phyloP scores from a whole-genome alignment of 768 basidiomycete species.

The Pleurotus eryngii region DNA sequence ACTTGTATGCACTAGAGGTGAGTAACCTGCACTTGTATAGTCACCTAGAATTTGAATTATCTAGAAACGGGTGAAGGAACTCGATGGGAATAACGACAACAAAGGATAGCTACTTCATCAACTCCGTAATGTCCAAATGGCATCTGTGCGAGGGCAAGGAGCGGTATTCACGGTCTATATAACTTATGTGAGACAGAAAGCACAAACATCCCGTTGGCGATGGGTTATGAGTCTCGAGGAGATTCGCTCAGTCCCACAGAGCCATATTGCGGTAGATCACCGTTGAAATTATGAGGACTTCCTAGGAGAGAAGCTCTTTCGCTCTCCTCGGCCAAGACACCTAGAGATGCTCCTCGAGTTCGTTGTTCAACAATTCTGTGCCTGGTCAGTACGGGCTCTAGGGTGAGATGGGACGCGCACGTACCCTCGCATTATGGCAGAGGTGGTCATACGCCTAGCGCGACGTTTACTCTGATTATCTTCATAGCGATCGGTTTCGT shows the following conservation, averaged over 20 bases:
- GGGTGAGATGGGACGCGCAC: constrained; percentile 16
- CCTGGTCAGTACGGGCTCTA: neutral
- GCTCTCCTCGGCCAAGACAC: constrained; percentile 8
- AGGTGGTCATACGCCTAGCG: constrained; percentile 69
- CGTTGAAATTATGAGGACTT: constrained; percentile 1
- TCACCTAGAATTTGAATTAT: neutral
- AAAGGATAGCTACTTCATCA: neutral
- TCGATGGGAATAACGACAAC: neutral
- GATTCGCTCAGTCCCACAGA: constrained; percentile 5
- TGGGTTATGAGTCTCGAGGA: neutral
- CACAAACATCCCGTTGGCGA: too few species aligned
- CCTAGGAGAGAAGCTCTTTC: constrained; percentile 36
- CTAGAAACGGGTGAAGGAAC: constrained; percentile 1
- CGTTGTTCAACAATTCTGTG: constrained; percentile 57
- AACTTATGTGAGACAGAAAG: too few species aligned
- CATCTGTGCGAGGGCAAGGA: too few species aligned
- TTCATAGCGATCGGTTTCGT: constrained; percentile 89
- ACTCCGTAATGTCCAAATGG: too few species aligned
- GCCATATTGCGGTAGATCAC: constrained; percentile 6
- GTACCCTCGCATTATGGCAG: constrained; percentile 77
- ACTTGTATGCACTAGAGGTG: constrained; percentile 77
- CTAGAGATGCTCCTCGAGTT: constrained; percentile 27
- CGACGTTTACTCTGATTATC: constrained; percentile 79
- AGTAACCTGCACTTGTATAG: constrained; percentile 9
- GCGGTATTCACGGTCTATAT: too few species aligned